Conservation (phyloP, 1,284 basidiomycete genomes). For the Fistulinella staudtii region DNA sequence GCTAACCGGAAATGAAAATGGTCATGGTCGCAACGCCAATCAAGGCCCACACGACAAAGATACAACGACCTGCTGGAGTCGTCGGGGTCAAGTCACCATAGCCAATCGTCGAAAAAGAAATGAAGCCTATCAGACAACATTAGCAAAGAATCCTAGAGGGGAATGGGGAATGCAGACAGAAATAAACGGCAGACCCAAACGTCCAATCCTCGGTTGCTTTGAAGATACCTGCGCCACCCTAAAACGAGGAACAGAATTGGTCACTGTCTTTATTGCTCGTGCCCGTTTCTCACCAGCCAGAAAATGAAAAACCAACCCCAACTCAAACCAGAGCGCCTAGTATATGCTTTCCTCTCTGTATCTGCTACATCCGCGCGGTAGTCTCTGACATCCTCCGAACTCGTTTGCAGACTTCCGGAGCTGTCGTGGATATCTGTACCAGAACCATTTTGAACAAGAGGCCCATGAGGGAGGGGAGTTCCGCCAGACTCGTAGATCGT, state of each 20-base stretch:
- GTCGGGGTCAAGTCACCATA: slow-evolving; percentile 65
- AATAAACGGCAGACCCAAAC: slow-evolving; percentile 59
- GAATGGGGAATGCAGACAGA: slow-evolving; percentile 48
- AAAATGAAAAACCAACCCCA: slow-evolving; percentile 52
- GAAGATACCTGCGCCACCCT: slow-evolving; percentile 58
- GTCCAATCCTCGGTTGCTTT: slow-evolving; percentile 47
- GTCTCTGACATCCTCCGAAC: slow-evolving; percentile 10
- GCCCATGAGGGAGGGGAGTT: neutral
- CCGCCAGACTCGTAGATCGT: slow-evolving; percentile 25
- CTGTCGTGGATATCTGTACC: slow-evolving; percentile 1
- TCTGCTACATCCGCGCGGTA: slow-evolving; percentile 17
- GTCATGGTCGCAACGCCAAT: slow-evolving; percentile 75
- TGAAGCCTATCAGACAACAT: slow-evolving; percentile 40
- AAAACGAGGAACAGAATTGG: neutral
- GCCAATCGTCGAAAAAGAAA: slow-evolving; percentile 65
- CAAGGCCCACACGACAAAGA: slow-evolving; percentile 82
- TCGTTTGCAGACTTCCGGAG: slow-evolving; percentile 11
- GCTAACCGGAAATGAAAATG: slow-evolving; percentile 63
- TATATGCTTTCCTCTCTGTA: slow-evolving; percentile 46
- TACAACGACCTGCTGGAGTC: slow-evolving; percentile 65
- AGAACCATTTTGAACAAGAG: neutral
- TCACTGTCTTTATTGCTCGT: neutral
- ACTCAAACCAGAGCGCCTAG: slow-evolving; percentile 44
- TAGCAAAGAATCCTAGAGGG: slow-evolving; percentile 2
- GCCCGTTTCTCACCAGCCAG: slow-evolving; percentile 44